A percentile compares a stretch with the other conserved stretches of the same genome.
Evolutionary conservation across 441 rosid genomes (phyloP).

Genomic region (Aquilaria agallochum): DNA sequence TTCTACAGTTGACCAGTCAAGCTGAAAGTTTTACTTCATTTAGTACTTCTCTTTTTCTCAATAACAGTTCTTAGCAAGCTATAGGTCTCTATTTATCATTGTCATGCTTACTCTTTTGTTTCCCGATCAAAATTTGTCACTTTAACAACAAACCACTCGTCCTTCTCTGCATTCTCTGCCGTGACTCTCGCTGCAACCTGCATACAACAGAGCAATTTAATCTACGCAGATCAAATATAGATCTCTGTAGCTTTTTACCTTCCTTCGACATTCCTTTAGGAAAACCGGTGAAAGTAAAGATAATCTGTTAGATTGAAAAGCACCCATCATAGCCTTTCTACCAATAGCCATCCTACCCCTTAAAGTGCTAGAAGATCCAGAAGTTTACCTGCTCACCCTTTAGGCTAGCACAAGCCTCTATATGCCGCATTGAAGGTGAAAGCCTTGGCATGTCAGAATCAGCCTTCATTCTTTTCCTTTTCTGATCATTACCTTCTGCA

Average conservation of each 20-base stretch:
- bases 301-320: too few relatives aligned
- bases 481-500: slow-evolving; percentile 84
- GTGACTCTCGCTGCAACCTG: slow-evolving; percentile 97
- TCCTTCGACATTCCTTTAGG: too few relatives aligned
- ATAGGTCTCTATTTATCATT: background rate
- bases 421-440: slow-evolving; percentile 64
- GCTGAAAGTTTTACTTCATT: background rate
- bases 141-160: slow-evolving; percentile 94
- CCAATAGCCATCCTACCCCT: background rate
- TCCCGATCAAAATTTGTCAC: slow-evolving; percentile 88
- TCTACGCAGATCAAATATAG: slow-evolving; percentile 6
- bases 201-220: slow-evolving; percentile 14
- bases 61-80: background rate
- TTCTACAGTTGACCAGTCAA: background rate
- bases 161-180: slow-evolving; percentile 74
- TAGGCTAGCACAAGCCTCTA: slow-evolving; percentile 65
- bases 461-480: slow-evolving; percentile 74
- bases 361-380: slow-evolving; percentile 7
- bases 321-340: too few relatives aligned
- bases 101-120: slow-evolving; percentile 75
- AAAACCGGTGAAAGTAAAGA: too few relatives aligned
- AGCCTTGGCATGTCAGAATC: slow-evolving; percentile 72
- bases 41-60: background rate
- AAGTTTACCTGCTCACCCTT: slow-evolving; percentile 84
- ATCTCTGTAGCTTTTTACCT: too few relatives aligned